Evolutionary conservation across 1,284 basidiomycete genomes (phyloP), one percentile per base, ranked within the genome.

Genomic region (Termitomyces sp.): DNA sequence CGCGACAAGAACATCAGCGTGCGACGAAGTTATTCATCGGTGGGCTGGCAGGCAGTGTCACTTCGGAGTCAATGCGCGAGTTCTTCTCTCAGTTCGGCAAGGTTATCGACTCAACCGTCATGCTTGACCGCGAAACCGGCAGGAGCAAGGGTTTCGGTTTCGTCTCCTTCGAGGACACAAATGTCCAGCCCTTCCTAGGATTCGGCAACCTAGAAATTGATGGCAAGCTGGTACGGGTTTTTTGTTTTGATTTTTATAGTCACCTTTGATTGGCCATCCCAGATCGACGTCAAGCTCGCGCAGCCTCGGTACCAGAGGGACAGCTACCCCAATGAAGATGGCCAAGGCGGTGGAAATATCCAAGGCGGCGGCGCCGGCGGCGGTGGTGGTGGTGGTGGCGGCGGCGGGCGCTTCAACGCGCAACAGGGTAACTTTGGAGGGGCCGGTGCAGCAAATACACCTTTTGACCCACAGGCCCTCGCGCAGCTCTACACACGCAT

Each of bases 131-230:
- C 51, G 94, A 98, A 70, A 98, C 94, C 15, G 91, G 92, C 33
- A 77, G 95, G 47, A 94, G 92, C 72, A 96, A 99, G 69, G 97
- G 97, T 5, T 99, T 98, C 64, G 97, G 97, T 0, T 99, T 99
- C 67, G 88, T 99, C 19, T 97, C 94, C 0, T 97, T 98, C 64
- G 90, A 94, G 66, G 91, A 95, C 61, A 86, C 87, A 8, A 85
- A 90, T 60, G 92, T 95, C 40, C 86, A 92, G 57, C 85, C 85
- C 30, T 87, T 93, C 67, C 84, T 95, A 61, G 87, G 87, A 5
- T 89, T 91, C 55, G 89, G 89, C 9, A 90, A 91, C 59, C 78
- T 95, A 28, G 88, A 92, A 67, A 88, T 96, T 56, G 93, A 96
- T 65, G 93, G 92, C n/a, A 94, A 94, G 75, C 70, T 91, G 68